phyloP scores from a whole-genome alignment of 2,329 filamentous ascomycete species.

The Trichothecium sympodiale region DNA sequence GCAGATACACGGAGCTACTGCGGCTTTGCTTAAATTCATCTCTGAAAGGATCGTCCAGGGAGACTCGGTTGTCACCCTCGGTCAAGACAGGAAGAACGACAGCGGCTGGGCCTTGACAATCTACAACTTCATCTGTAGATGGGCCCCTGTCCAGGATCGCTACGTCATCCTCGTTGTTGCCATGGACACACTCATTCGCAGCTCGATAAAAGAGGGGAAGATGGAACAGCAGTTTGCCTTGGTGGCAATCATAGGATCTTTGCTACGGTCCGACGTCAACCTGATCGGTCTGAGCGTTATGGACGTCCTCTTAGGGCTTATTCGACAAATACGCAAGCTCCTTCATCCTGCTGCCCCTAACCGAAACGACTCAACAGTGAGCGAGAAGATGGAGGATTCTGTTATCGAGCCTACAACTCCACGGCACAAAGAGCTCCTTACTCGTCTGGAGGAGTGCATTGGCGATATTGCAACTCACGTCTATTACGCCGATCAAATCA shows the following conservation, averaged over 20 bases:
- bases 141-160: slow-evolving; percentile 89
- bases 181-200: slow-evolving; percentile 63
- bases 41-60: slow-evolving; percentile 43
- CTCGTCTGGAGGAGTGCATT: slow-evolving; percentile 68
- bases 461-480: slow-evolving; percentile 88
- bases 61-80: slow-evolving; percentile 39
- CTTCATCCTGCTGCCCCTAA: slow-evolving; percentile 47
- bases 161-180: slow-evolving; percentile 80
- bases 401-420: slow-evolving; percentile 19
- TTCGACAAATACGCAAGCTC: slow-evolving; percentile 71
- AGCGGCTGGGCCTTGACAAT: slow-evolving; percentile 73
- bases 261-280: slow-evolving; percentile 81
- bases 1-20: slow-evolving; percentile 70
- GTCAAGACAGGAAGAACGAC: slow-evolving; percentile 29
- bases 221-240: slow-evolving; percentile 65
- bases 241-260: slow-evolving; percentile 66
- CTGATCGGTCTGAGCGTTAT: slow-evolving; percentile 93
- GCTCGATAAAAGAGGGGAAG: slow-evolving; percentile 57
- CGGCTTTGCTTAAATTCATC: slow-evolving; percentile 65
- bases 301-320: slow-evolving; percentile 77
- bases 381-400: slow-evolving; percentile 20
- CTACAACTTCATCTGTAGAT: slow-evolving; percentile 68
- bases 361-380: slow-evolving; percentile 18
- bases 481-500: slow-evolving; percentile 93
- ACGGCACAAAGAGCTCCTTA: slow-evolving; percentile 54